These are phyloP conservation scores for Microcera coccophila DNA, from an alignment of 2,329 filamentous ascomycete species.

Conservation along the genomic window DNA sequence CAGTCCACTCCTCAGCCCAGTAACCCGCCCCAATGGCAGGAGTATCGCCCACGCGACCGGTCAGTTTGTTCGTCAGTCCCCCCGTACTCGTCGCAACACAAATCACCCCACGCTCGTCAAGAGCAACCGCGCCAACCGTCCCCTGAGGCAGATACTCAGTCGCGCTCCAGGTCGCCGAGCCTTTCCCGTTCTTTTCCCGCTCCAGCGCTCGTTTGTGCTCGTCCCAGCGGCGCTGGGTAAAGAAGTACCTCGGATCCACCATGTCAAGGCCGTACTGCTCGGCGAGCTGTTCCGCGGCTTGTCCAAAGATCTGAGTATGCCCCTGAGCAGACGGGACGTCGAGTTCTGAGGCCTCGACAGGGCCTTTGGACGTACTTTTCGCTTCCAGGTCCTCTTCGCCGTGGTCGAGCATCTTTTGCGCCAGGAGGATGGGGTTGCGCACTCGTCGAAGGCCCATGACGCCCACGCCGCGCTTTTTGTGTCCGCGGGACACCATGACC, in stretches of 20 bases:
- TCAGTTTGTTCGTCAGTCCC: slow-evolving; percentile 84
- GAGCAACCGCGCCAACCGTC: slow-evolving; percentile 76
- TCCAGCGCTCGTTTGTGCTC: slow-evolving; percentile 63
- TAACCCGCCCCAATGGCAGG: slow-evolving; percentile 80
- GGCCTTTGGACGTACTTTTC: slow-evolving; percentile 5
- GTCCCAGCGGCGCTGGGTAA: slow-evolving; percentile 72
- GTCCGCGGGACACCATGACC: slow-evolving; percentile 74
- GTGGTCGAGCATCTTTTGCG: slow-evolving; percentile 64
- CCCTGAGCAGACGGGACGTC: slow-evolving; percentile 58
- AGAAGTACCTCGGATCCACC: slow-evolving; percentile 70
- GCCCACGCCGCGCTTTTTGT: slow-evolving; percentile 72
- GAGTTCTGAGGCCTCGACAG: slow-evolving; percentile 13
- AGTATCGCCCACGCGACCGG: slow-evolving; percentile 81
- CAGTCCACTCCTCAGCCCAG: slow-evolving; percentile 81
- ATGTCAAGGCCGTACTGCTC: slow-evolving; percentile 64
- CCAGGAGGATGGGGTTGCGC: slow-evolving; percentile 76
- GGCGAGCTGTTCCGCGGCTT: slow-evolving; percentile 66
- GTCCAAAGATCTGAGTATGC: slow-evolving; percentile 67
- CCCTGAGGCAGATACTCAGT: slow-evolving; percentile 74
- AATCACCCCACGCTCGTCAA: slow-evolving; percentile 71
- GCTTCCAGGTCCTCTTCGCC: slow-evolving; percentile 58
- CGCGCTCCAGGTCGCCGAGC: slow-evolving; percentile 52
- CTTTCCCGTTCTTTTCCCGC: slow-evolving; percentile 42
- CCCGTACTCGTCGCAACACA: slow-evolving; percentile 67
- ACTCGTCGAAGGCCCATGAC: slow-evolving; percentile 69